phyloP scores from a whole-genome alignment of 164 flowering plant species.

The Berberis thunbergii region DNA sequence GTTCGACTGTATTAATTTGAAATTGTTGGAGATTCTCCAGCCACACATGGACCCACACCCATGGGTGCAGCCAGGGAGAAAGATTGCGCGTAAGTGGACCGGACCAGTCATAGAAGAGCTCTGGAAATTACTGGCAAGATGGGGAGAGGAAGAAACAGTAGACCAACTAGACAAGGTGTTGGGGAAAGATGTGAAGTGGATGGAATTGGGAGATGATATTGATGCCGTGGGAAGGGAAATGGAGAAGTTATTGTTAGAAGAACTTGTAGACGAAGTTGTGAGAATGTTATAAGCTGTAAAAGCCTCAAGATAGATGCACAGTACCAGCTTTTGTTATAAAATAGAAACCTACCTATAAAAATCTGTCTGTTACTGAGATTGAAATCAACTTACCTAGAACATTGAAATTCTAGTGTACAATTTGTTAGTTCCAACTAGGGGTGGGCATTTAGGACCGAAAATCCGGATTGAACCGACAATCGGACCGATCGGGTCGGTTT shows the following conservation, averaged over 20 bases:
- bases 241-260: conserved; percentile 46
- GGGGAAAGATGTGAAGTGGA: conserved; percentile 39
- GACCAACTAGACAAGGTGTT: conserved; percentile 19
- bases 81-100: conserved; percentile 13
- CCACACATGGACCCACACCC: conserved; percentile 35
- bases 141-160: conserved; percentile 15
- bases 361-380: conserved; percentile 19
- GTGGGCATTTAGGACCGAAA: too few species aligned
- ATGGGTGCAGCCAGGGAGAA: conserved; percentile 36
- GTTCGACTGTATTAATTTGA: conserved; percentile 58
- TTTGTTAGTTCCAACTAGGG: neutral
- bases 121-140: conserved; percentile 25
- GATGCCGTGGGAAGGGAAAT: conserved; percentile 56
- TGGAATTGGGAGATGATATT: conserved; percentile 32
- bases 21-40: conserved; percentile 35
- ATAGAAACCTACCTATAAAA: too few species aligned
- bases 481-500: too few species aligned
- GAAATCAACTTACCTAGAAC: neutral
- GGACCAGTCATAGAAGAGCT: conserved; percentile 27
- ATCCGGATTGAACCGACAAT: too few species aligned
- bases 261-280: conserved; percentile 20
- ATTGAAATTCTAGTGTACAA: conserved; percentile 1
- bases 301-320: too few species aligned
- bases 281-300: too few species aligned
- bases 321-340: too few species aligned